phyloP scores from a whole-genome alignment of 495 filamentous ascomycete genomes.

The Hypoxylon lenormandii region DNA sequence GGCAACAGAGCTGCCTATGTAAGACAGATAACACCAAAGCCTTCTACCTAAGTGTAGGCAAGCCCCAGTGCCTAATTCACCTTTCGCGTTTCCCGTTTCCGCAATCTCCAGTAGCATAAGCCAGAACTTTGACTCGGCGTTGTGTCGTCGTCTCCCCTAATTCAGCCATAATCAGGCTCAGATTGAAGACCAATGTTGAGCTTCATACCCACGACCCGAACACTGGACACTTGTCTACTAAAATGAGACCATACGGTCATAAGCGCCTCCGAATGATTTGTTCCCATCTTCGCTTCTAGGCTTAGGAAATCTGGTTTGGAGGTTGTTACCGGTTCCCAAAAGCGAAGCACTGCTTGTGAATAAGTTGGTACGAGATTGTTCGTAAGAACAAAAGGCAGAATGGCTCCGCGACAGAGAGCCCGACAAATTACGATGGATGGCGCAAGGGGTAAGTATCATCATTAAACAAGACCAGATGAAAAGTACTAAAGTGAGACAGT shows the following conservation, averaged over 20 bases:
- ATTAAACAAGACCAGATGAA: neutral
- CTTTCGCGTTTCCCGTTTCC: neutral
- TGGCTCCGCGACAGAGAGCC: slow-evolving; percentile 36
- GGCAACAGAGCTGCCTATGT: slow-evolving; percentile 6
- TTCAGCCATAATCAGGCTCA: neutral
- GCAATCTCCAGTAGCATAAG: neutral
- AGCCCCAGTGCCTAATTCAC: neutral
- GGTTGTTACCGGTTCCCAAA: neutral
- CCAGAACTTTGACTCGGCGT: neutral
- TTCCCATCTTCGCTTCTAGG: slow-evolving; percentile 1
- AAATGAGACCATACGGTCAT: slow-evolving; percentile 15
- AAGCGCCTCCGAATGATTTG: slow-evolving; percentile 2
- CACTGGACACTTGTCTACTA: slow-evolving; percentile 4
- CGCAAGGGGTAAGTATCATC: slow-evolving; percentile 34
- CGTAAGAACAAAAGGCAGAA: slow-evolving; percentile 19
- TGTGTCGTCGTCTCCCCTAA: neutral
- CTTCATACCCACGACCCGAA: slow-evolving; percentile 5
- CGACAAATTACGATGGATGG: slow-evolving; percentile 43
- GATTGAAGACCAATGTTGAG: slow-evolving; percentile 6
- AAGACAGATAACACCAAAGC: neutral
- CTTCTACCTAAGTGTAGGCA: neutral
- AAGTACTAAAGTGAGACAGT: slow-evolving; percentile 41
- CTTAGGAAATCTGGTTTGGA: neutral
- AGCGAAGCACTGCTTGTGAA: slow-evolving; percentile 6
- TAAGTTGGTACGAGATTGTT: slow-evolving; percentile 6